These are phyloP conservation scores for Magnaporthiopsis poae DNA, from an alignment of 2,329 filamentous ascomycete genomes.

Conservation along the genomic window DNA sequence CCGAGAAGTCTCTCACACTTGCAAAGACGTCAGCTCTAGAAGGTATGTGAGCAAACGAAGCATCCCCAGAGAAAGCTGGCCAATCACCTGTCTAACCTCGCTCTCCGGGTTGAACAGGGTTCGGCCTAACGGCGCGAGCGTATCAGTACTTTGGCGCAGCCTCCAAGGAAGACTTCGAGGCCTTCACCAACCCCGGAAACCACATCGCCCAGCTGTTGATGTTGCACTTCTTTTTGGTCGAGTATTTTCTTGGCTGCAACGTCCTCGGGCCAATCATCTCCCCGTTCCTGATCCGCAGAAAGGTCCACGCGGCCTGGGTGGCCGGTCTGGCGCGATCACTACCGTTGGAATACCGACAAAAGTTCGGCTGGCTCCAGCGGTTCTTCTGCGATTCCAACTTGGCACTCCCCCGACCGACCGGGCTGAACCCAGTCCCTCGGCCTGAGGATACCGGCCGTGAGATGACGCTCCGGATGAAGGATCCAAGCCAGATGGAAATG, in stretches of 20 bases:
- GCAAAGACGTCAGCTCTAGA: conserved; percentile 19
- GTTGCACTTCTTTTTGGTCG: conserved; percentile 25
- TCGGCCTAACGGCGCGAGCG: conserved; percentile 17
- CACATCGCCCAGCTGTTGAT: conserved; percentile 25
- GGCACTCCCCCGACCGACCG: no score
- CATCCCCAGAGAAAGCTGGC: neutral
- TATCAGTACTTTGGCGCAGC: conserved; percentile 22
- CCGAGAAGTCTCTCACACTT: conserved; percentile 21
- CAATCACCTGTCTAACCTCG: neutral
- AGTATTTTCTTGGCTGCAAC: neutral
- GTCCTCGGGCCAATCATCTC: neutral
- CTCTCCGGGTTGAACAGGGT: conserved; percentile 12
- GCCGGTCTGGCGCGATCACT: neutral
- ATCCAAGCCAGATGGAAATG: neutral
- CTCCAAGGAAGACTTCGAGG: conserved; percentile 21
- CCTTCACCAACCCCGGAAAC: conserved; percentile 23
- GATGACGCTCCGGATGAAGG: neutral
- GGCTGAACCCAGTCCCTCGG: no score
- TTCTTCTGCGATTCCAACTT: neutral
- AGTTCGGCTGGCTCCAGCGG: neutral
- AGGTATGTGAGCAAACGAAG: conserved; percentile 14
- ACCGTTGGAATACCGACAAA: neutral
- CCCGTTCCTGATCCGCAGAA: neutral
- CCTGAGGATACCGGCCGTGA: neutral
- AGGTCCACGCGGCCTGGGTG: conserved; percentile 1